Base-by-base conservation (phyloP, 768 basidiomycete genomes). In the Boletus vinaceobasis region DNA sequence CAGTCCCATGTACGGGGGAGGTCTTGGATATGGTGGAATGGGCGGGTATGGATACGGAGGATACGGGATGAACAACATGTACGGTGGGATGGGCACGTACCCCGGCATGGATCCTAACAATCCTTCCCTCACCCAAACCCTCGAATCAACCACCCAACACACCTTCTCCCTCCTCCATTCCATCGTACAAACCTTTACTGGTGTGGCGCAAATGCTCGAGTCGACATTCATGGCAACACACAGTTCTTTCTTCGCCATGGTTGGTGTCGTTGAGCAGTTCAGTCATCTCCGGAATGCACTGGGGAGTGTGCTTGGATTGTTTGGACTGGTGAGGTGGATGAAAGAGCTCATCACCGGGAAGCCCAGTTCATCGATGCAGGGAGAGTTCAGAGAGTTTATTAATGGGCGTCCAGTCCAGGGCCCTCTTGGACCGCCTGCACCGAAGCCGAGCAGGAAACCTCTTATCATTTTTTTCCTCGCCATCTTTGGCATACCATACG, bases 161-260 rank as follows among this genome's bases (percentile, higher is more conserved):
- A 98, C 96, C 3, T 99, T 99, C 65, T 80, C 88, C 29, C 85
- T 99, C 53, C 78, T 99, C 29, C 94, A 98, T 62, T 91, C 90
- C 11, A 88, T 99, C 67, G 96, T 99, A 43, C 90, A 93, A 64
- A 97, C 95, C 5, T 96, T 98, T 73, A 80, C 86, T 0, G 95
- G 95, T 23, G 86, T 99, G 58, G 88, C 96, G 0, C 96, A 98
- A 70, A 95, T 99, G 85, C 86, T 99, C 66, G 96, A 98, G 71
- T 87, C 85, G 33, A 98, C 96, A 6, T 98, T 96, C 73, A 90
- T 98, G 87, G 96, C 96, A 3, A 96, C 93, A 0, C 93, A 96
- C 71, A 93, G 90, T 1, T 89, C 86, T 9, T 96, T 96, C 73
- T 96, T 95, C 70, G 93, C 93, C 53, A 93, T 96, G 87, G 93